Evolutionary conservation across 441 rosid species (phyloP).

Genomic region (Codiaeum variegatum): DNA sequence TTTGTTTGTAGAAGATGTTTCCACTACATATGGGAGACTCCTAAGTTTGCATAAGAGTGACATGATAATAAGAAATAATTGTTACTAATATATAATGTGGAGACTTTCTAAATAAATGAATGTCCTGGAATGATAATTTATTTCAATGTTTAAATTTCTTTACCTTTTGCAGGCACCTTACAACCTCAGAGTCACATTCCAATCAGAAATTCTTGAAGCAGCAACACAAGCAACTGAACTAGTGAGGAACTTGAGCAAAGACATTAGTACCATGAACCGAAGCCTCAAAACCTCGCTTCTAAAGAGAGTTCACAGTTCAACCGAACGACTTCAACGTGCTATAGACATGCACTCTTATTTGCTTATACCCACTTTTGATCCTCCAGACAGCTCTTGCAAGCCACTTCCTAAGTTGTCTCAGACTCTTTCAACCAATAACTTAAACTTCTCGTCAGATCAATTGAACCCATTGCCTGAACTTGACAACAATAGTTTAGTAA

Average conservation of each 20-base stretch:
- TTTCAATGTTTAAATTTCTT: background rate
- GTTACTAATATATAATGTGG: background rate
- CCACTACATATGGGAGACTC: background rate
- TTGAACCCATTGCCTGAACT: conserved; percentile 19
- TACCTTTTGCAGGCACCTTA: conserved; percentile 45
- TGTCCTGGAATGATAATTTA: conserved; percentile 17
- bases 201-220: conserved; percentile 44
- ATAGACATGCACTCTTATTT: conserved; percentile 52
- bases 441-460: conserved; percentile 17
- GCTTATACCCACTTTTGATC: conserved; percentile 30
- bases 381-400: conserved; percentile 29
- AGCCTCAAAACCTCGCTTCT: conserved; percentile 34
- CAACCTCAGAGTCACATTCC: conserved; percentile 46
- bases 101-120: background rate
- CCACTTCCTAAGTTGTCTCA: conserved; percentile 28
- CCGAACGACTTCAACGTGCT: conserved; percentile 45
- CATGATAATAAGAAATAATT: background rate
- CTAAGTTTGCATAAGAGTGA: background rate
- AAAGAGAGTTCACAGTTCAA: conserved; percentile 48
- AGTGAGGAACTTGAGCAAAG: conserved; percentile 47
- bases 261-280: conserved; percentile 42
- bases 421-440: conserved; percentile 16
- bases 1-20: background rate
- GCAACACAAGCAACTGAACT: conserved; percentile 54
- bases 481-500: conserved; percentile 22